Conservation (phyloP, 495 filamentous ascomycete species). For the Pseudomonodictys pantanalensis region DNA sequence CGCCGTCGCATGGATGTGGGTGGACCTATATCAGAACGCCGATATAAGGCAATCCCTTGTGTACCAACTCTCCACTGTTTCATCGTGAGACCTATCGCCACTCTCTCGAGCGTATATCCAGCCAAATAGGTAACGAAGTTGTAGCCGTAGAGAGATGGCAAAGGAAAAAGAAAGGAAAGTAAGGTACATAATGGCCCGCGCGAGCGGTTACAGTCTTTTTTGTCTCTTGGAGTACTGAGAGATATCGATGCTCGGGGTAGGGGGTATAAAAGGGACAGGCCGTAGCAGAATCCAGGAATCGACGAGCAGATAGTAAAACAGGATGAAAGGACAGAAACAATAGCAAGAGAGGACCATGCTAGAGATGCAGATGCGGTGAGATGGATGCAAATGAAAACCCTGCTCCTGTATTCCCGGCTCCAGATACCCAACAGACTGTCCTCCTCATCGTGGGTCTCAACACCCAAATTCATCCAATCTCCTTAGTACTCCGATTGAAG, state of each 20-base stretch:
- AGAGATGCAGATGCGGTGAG: constrained; percentile 32
- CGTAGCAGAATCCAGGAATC: constrained; percentile 19
- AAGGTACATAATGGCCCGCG: constrained; percentile 24
- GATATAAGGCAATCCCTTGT: no score
- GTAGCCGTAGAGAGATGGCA: neutral
- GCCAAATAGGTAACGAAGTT: neutral
- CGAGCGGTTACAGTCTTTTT: constrained; percentile 37
- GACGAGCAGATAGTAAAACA: constrained; percentile 14
- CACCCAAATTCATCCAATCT: constrained; percentile 13
- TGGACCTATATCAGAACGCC: no score
- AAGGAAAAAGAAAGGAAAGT: constrained; percentile 10
- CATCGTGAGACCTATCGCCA: neutral
- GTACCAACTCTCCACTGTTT: neutral
- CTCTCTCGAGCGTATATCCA: no score
- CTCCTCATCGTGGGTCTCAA: neutral
- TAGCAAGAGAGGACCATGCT: constrained; percentile 23
- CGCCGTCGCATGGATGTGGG: no score
- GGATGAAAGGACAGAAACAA: constrained; percentile 16
- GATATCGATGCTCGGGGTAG: constrained; percentile 10
- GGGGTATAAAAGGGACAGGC: constrained; percentile 29
- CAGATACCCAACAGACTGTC: no score
- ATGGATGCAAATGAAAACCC: constrained; percentile 60
- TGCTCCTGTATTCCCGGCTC: constrained; percentile 9
- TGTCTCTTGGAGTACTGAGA: constrained; percentile 6
- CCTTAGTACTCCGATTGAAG: constrained; percentile 8